Evolutionary conservation across 1,139 yeast species (phyloP).

Genomic region (Taphrina confusa): DNA sequence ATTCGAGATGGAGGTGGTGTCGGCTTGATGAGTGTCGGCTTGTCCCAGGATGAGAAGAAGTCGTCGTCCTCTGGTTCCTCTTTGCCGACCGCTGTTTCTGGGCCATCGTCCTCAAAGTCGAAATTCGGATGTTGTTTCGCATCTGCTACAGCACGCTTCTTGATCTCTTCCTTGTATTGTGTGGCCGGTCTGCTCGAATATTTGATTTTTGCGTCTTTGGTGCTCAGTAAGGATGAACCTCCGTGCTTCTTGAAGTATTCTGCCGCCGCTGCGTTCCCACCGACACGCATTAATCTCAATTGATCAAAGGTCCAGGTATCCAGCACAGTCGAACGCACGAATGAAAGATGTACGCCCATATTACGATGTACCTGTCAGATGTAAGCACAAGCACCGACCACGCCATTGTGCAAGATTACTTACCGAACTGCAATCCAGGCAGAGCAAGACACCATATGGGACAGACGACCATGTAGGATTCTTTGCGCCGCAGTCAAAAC

Average conservation of each 20-base stretch:
- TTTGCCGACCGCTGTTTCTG: constrained; percentile 19
- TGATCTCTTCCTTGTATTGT: constrained; percentile 76
- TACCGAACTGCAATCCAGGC: constrained; percentile 95
- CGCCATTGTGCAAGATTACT: background rate
- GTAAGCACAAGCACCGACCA: background rate
- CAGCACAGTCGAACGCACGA: constrained; percentile 94
- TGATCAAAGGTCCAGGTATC: constrained; percentile 96
- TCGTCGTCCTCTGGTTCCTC: constrained; percentile 57
- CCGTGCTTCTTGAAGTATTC: constrained; percentile 72
- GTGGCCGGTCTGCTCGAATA: constrained; percentile 78
- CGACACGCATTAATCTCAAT: constrained; percentile 84
- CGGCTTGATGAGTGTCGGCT: constrained; percentile 56
- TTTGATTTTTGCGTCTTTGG: constrained; percentile 63
- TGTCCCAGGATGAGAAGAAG: constrained; percentile 89
- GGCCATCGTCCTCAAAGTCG: constrained; percentile 34
- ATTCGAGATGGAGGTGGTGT: constrained; percentile 62
- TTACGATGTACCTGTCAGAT: constrained; percentile 69
- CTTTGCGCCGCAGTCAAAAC: constrained; percentile 93
- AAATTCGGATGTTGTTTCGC: constrained; percentile 46
- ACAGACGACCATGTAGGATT: constrained; percentile 99
- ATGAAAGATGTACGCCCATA: constrained; percentile 93
- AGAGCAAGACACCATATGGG: constrained; percentile 91
- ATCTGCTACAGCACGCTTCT: constrained; percentile 66
- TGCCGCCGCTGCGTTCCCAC: constrained; percentile 82
- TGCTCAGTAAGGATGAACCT: constrained; percentile 41